Evolutionary conservation across 352 stramenopile genomes (phyloP), one percentile per base, ranked within the genome.

Genomic region (Phytophthora melonis): DNA sequence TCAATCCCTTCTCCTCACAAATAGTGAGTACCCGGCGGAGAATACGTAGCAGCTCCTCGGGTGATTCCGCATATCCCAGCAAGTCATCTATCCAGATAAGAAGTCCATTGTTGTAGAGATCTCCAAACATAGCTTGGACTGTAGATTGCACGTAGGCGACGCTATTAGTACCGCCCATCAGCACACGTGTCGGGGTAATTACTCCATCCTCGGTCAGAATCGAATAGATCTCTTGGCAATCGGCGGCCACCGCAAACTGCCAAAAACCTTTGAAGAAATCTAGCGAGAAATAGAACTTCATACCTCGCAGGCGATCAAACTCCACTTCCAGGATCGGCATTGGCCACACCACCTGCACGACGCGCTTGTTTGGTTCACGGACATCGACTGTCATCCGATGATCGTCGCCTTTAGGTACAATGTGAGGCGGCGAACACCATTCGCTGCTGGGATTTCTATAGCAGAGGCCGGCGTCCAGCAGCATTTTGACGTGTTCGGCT

Each of bases 261-360:
- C 67, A 74, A 30, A 72, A 69, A 5, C 59, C 54, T 21, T 74
- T 74, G 13, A 74, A 74, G 5, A 74, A 45, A 45, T 45, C 36
- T 18, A 45, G 18, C 14, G 36, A 45, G 36, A 45, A 45, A 18
- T 45, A 45, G 3, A 45, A 45, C 8, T 45, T 13, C 36, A 45
- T 45, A 45, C 36, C 8, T 1, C 36, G 36, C 36, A 45, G 9
- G 14, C 36, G 36, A 45, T 45, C 36, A 45, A 45, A 45, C 8
- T 45, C 36, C 36, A 45, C 36, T 13, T 45, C 36, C 14, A 45
- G 9, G 36, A 45, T 45, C 36, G 36, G 36, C 36, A 45, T 45
- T 3, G 36, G 36, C 36, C 36, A 45, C 1, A 45, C 36, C 36
- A 45, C 9, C 10, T 13, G 36, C 36, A 45, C 36, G 14, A 45